Percentiles rank a stretch among this genome's conserved stretches.
phyloP scores from a whole-genome alignment of 1,139 yeast species.

The Blastobotrys raffinosifermentans region DNA sequence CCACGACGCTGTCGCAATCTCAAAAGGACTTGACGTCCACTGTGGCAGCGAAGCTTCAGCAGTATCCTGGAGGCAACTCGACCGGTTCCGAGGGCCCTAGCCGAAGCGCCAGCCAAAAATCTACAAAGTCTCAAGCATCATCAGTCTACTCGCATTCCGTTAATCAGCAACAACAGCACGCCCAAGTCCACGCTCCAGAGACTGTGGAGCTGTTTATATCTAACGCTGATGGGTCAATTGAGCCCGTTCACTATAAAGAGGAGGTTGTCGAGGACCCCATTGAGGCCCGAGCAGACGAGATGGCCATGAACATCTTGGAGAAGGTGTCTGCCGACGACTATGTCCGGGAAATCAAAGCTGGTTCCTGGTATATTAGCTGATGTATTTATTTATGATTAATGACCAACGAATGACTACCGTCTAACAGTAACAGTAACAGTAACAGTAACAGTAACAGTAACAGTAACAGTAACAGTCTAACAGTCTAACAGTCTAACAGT shows the following conservation, averaged over 20 bases:
- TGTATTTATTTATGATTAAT: conserved; percentile 2
- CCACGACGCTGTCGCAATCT: too few species aligned
- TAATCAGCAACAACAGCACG: too few species aligned
- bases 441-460: too few species aligned
- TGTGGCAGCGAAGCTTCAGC: conserved; percentile 4
- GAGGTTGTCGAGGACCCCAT: conserved; percentile 11
- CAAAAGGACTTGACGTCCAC: neutral
- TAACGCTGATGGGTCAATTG: conserved; percentile 5
- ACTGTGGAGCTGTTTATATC: conserved; percentile 11
- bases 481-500: too few species aligned
- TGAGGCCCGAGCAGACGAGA: conserved; percentile 31
- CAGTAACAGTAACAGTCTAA: too few species aligned
- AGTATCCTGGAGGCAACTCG: conserved; percentile 5
- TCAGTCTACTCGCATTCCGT: conserved; percentile 4
- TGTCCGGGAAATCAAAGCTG: conserved; percentile 22
- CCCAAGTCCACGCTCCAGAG: neutral
- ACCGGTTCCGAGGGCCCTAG: conserved; percentile 1
- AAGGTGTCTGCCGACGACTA: conserved; percentile 28
- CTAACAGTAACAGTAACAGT: too few species aligned
- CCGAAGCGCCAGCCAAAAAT: too few species aligned
- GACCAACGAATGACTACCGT: too few species aligned
- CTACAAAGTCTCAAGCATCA: conserved; percentile 2
- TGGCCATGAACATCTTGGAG: conserved; percentile 33
- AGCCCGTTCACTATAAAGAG: conserved; percentile 3
- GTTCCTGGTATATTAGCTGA: conserved; percentile 22